Base-by-base conservation (phyloP, 768 basidiomycete genomes). In the Pisolithus orientalis region DNA sequence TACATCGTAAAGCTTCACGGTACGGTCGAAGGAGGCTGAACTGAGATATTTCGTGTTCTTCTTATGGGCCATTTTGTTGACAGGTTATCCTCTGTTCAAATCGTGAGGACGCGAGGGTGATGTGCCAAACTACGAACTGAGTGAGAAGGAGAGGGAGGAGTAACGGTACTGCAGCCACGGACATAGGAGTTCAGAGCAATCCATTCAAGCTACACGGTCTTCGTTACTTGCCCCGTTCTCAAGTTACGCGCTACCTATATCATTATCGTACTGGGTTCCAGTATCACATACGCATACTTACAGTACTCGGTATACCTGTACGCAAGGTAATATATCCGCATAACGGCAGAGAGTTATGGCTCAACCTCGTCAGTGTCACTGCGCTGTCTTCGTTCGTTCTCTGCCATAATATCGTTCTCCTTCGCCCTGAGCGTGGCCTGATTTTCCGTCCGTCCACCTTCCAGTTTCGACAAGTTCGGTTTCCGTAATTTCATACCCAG, bases 11-110 rank as follows among this genome's bases (percentile, higher is more conserved):
- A 97, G 75, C 67, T 95, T 95, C 51, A 96, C 64, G 0, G 94
- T 93, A 13, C 94, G 87, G 66, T 98, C 90, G 64, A 84, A 82
- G n/a, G 91, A 87, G 38, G 79, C 82, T 16, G 85, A 80, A 69
- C 89, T 89, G 28, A 94, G 70, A 29, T 67, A 68, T 50, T 83
- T 74, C 3, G 88, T 83, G 44, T 79, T 82, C 69, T 89, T 90
- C 16, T n/a, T 34, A 13, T 2, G 32, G 11, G 4, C 5, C 2
- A n/a, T 31, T 47, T 39, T 37, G 1, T n/a, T 7, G 5, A 16
- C 16, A 21, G 10, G 21, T 25, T 39, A 38, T 16, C 17, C 27
- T 38, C 93, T 94, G 1, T 97, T 86, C 64, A 84, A 90, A 61
- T 64, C 82, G 1, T 97, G 93, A 85, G 94, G 94, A 44, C 89